Base-by-base conservation (phyloP, 2,329 filamentous ascomycete genomes). In the Curvularia verruculosa region DNA sequence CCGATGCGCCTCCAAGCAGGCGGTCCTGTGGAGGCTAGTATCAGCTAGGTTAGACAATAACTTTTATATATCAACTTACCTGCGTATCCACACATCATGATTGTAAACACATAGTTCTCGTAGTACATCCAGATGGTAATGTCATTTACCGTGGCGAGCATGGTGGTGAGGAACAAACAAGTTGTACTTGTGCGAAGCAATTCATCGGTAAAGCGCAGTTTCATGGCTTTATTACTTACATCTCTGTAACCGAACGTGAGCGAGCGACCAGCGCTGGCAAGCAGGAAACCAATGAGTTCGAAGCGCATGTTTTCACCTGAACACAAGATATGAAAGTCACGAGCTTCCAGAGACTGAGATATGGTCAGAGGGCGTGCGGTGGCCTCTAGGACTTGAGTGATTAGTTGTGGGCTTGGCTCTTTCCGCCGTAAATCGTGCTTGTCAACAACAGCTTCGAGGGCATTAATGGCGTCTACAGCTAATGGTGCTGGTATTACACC, bases 111-210 rank as follows among this genome's bases (percentile, higher is more conserved):
- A 9, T 77, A 69, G 48, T 75, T 79, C 23, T 80, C 59, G 36
- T 70, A 69, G 39, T 67, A 68, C 64, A 74, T 67, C 73, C 72
- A 75, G 0, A 71, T 56, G 2, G 64, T 68, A 19, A 79, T 49
- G 44, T 79, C 78, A 46, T 79, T 79, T 2, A 74, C 68, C 2
- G 75, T 72, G 4, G 72, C 74, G 13, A 80, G 65, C 40, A 75
- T 63, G 4, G 69, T 76, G 53, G 75, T 78, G 8, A 79, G 65
- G 2, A 77, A 67, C 2, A 78, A 59, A 24, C 72, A 76, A 8
- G 66, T 71, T 6, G 78, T 76, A 49, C 77, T 77, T 9, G 75
- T 64, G 13, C 70, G 65, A 18, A 75, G 61, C 26, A 75, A 48
- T 49, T 75, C 70, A 31, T 75, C 67, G 1, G 67, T 58, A 19